phyloP scores from a whole-genome alignment of 768 basidiomycete species.

The Suillus discolor region DNA sequence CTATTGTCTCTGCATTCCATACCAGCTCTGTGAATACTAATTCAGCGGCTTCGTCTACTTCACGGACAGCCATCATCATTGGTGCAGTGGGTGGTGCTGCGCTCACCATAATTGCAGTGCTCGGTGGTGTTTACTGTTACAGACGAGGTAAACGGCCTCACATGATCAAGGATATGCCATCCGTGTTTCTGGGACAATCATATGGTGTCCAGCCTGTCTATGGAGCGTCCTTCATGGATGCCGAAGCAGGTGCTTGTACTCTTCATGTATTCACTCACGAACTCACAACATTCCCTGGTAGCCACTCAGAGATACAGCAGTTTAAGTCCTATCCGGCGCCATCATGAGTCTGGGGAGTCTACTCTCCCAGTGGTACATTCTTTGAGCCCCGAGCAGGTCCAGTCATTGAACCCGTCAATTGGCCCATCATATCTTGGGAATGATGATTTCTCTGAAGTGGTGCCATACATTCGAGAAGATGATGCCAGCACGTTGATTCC shows the following conservation, averaged over 20 bases:
- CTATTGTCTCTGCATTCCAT: not conserved
- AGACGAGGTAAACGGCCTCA: not conserved
- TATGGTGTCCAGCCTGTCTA: not conserved
- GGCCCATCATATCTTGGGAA: not conserved
- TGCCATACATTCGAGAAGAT: not conserved
- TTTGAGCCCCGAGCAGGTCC: not conserved
- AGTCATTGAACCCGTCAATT: not conserved
- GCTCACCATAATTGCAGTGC: not conserved
- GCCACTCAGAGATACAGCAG: not conserved
- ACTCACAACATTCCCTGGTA: not conserved
- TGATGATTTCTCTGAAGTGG: not conserved
- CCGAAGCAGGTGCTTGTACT: slow-evolving; percentile 1
- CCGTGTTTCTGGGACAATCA: not conserved
- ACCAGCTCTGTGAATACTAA: not conserved
- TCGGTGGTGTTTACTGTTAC: not conserved
- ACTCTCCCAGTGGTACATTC: not conserved
- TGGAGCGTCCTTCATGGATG: not conserved
- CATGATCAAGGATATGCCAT: not conserved
- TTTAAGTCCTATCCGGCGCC: not conserved
- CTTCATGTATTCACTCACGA: not conserved
- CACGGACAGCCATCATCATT: not conserved
- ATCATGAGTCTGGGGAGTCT: not conserved
- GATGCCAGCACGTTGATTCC: slow-evolving; percentile 2
- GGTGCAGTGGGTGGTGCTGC: slow-evolving; percentile 1
- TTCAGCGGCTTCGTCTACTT: not conserved